phyloP scores from a whole-genome alignment of 805 yeast genomes.

The Naumovozyma castellii region DNA sequence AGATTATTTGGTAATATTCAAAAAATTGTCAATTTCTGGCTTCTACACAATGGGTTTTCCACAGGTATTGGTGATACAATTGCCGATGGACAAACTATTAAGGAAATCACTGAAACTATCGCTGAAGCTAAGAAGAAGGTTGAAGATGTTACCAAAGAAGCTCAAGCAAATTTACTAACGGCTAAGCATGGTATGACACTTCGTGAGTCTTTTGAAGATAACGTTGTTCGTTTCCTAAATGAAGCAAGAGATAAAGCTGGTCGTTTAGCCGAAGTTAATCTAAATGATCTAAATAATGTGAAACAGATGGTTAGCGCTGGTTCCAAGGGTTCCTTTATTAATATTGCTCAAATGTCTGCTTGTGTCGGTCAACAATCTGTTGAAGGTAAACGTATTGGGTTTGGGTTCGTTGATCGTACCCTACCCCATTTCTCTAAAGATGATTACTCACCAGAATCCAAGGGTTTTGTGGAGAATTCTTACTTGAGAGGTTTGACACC shows the following conservation, averaged over 20 bases:
- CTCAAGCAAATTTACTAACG: constrained; percentile 76
- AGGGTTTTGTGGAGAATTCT: constrained; percentile 96
- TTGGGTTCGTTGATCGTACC: constrained; percentile 92
- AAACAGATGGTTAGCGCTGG: constrained; percentile 99
- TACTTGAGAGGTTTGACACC: constrained; percentile 96
- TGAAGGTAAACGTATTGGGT: constrained; percentile 98
- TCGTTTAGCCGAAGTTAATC: constrained; percentile 92
- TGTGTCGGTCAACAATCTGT: constrained; percentile 99
- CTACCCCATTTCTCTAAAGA: constrained; percentile 97
- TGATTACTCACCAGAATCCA: constrained; percentile 96
- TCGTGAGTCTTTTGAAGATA: constrained; percentile 96
- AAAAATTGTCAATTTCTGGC: constrained; percentile 93
- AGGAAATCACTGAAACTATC: constrained; percentile 84
- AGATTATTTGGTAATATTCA: constrained; percentile 85
- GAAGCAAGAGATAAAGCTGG: constrained; percentile 99
- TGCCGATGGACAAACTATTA: constrained; percentile 96
- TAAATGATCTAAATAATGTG: constrained; percentile 89
- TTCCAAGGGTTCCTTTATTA: constrained; percentile 97
- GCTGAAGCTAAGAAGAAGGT: constrained; percentile 89
- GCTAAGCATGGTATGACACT: constrained; percentile 99
- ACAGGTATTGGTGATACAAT: constrained; percentile 99
- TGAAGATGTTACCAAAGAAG: constrained; percentile 85
- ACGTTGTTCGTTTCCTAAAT: constrained; percentile 86
- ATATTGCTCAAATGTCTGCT: constrained; percentile 98
- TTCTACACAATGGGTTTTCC: constrained; percentile 92